Evolutionary conservation across 2,329 filamentous ascomycete species (phyloP).

Genomic region (Clarireedia hainanense): DNA sequence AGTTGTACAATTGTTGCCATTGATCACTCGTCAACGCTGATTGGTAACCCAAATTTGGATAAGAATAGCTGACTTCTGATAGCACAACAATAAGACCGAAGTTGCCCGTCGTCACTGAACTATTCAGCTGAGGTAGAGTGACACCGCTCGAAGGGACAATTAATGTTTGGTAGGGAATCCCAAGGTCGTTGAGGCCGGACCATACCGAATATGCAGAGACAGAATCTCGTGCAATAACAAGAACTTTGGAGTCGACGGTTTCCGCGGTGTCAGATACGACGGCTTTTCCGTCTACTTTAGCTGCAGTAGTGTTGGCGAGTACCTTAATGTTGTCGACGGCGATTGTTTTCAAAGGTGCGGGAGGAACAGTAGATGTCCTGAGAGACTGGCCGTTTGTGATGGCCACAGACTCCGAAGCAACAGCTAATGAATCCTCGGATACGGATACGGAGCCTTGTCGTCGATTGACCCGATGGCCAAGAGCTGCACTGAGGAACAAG

Average conservation of each 20-base stretch:
- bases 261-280: neutral
- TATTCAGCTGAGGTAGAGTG: conserved; percentile 43
- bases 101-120: conserved; percentile 39
- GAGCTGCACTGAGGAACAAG: conserved; percentile 2
- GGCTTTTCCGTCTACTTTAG: neutral
- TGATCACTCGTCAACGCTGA: conserved; percentile 42
- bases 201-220: conserved; percentile 41
- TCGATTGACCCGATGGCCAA: conserved; percentile 6
- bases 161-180: conserved; percentile 49
- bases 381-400: conserved; percentile 4
- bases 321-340: neutral
- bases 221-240: conserved; percentile 47
- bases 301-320: conserved; percentile 7
- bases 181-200: conserved; percentile 50
- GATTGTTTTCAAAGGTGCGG: conserved; percentile 2
- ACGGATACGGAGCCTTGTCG: neutral
- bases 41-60: conserved; percentile 27
- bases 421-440: neutral
- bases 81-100: conserved; percentile 44
- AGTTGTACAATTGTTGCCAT: conserved; percentile 48
- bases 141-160: conserved; percentile 44
- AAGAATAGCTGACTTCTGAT: conserved; percentile 30
- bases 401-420: conserved; percentile 3
- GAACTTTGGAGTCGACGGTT: conserved; percentile 38
- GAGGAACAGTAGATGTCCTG: neutral